Evolutionary conservation across 2,329 filamentous ascomycete species (phyloP), one percentile per base, ranked within the genome.

Genomic region (Pestalotiopsis fici): DNA sequence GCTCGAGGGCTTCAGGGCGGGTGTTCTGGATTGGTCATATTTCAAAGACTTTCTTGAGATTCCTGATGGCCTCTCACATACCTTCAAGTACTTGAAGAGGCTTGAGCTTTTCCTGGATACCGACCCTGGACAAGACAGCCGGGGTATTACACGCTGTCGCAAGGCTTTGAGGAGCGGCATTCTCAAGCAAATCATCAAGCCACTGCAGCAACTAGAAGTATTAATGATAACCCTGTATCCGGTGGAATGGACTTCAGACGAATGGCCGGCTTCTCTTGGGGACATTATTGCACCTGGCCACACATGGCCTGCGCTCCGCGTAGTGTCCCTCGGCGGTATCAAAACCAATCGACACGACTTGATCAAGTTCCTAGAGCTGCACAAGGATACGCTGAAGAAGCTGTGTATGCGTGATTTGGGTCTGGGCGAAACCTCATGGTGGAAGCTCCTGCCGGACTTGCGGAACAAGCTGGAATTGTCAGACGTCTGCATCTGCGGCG

Each of bases 231-330:
- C 68, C 64, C 66, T 75, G 39, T 39, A 60, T 25, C 65, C 64
- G 23, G 56, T 63, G 9, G 60, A 68, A 31, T 64, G n/a, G 28
- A 66, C 66, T 1, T 60, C 69, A 15, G 39, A 65, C 56, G 67
- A 65, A 47, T 69, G 65, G 31, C 69, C 65, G 15, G 71, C 69
- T 18, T 27, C 25, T 18, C 64, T 75, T 3, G 64, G 66, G 1
- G 65, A 75, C 55, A 65, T 76, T 15, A 71, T 76, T 27, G 71
- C 72, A 25, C 71, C 70, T 21, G 68, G 71, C 28, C 72, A 73
- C 59, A 69, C 54, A 61, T 76, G 74, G 74, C 66, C 69, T 1
- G 47, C 71, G 47, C 72, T 76, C 11, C 63, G 65, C 6, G 68
- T 68, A 25, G 55, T 76, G 25, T 64, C 67, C 18, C 64, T 76